Conservation (phyloP, 208 protist genomes). For the Leishmania braziliensis region DNA sequence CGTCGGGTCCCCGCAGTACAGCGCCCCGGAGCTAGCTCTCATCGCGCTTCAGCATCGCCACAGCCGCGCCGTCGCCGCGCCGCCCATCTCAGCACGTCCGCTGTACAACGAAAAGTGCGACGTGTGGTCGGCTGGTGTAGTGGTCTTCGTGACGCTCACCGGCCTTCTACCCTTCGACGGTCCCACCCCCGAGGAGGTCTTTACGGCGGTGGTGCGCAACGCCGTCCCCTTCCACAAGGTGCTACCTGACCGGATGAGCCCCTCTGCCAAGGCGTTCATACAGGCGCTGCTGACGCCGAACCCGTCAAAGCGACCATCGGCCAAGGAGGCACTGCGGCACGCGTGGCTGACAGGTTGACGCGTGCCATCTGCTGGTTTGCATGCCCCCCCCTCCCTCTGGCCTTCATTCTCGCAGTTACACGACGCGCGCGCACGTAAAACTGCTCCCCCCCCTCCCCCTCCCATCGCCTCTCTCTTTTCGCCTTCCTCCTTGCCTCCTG, state of each 20-base stretch:
- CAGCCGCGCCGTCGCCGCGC: conserved; percentile 3
- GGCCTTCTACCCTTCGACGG: conserved; percentile 85
- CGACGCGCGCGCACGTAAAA: not conserved
- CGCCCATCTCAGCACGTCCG: conserved; percentile 24
- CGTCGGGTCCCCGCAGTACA: conserved; percentile 86
- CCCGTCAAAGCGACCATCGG: conserved; percentile 58
- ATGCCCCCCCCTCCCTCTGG: not conserved
- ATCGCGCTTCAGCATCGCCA: conserved; percentile 54
- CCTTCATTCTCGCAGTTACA: not conserved
- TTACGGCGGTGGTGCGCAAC: conserved; percentile 56
- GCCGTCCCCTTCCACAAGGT: conserved; percentile 55
- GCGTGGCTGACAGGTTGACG: conserved; percentile 48
- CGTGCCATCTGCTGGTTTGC: not conserved
- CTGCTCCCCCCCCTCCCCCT: too few relatives aligned
- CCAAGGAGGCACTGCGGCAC: conserved; percentile 62
- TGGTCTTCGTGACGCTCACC: conserved; percentile 82
- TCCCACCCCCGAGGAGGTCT: conserved; percentile 58
- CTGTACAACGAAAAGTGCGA: conserved; percentile 92
- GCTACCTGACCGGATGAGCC: conserved; percentile 32
- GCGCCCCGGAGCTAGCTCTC: conserved; percentile 78
- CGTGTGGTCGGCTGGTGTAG: conserved; percentile 89
- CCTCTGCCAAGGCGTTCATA: conserved; percentile 59
- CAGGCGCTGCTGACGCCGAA: conserved; percentile 56
- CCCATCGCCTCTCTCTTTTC: not conserved
- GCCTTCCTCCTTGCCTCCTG: too few relatives aligned